Conservation (phyloP, 1,284 basidiomycete species). For the Pseudozyma sp. region DNA sequence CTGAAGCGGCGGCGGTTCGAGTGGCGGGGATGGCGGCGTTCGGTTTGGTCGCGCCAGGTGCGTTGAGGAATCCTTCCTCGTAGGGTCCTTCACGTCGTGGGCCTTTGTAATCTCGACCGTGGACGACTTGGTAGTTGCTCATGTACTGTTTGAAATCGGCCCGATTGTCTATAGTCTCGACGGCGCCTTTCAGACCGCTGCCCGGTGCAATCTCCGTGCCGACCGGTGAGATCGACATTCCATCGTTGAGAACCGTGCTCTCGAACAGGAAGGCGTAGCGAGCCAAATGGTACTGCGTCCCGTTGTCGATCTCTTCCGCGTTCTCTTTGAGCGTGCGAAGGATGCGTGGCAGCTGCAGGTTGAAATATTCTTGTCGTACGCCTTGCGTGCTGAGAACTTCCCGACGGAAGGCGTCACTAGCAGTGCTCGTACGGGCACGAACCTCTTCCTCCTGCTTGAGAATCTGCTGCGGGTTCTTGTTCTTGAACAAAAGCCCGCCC, state of each 20-base stretch:
- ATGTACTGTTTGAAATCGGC: constrained; percentile 95
- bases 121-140: constrained; percentile 91
- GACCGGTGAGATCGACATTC: constrained; percentile 82
- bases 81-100: constrained; percentile 68
- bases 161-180: constrained; percentile 92
- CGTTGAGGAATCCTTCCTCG: constrained; percentile 68
- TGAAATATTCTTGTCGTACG: constrained; percentile 93
- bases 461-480: constrained; percentile 90
- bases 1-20: constrained; percentile 60
- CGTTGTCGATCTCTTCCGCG: constrained; percentile 94
- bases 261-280: constrained; percentile 95
- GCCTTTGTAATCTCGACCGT: constrained; percentile 73
- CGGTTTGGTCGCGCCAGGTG: constrained; percentile 11
- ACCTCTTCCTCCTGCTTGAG: constrained; percentile 95
- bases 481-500: constrained; percentile 86
- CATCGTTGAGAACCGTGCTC: constrained; percentile 87
- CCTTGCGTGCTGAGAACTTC: constrained; percentile 89
- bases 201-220: constrained; percentile 54
- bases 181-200: constrained; percentile 82
- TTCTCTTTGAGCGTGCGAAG: constrained; percentile 93
- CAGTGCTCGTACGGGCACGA: constrained; percentile 81
- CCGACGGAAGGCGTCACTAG: constrained; percentile 89
- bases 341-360: constrained; percentile 92
- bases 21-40: neutral
- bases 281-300: constrained; percentile 94